Evolutionary conservation across 305 asterid genomes (phyloP).

Genomic region (Plantago lanceolata): DNA sequence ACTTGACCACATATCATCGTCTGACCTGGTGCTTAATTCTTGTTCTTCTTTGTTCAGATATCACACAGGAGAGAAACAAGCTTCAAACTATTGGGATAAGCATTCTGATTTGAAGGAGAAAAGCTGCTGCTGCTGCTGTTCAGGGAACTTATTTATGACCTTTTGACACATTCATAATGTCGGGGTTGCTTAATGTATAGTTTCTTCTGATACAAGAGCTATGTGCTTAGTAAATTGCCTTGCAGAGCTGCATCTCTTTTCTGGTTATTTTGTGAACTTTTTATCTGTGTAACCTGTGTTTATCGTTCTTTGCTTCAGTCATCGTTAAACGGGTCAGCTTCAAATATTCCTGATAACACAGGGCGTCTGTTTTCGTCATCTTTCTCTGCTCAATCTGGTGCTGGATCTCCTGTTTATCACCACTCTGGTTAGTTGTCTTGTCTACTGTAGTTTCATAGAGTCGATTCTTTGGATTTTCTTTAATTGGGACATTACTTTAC

Average conservation of each 20-base stretch:
- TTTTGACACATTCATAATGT: constrained; percentile 75
- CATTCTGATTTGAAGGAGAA: constrained; percentile 37
- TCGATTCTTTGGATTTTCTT: constrained; percentile 17
- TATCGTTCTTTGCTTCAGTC: constrained; percentile 54
- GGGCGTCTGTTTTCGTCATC: constrained; percentile 81
- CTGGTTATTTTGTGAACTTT: constrained; percentile 6
- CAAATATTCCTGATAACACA: constrained; percentile 81
- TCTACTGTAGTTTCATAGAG: constrained; percentile 6
- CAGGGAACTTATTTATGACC: constrained; percentile 58
- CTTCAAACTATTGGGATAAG: constrained; percentile 31
- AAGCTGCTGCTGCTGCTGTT: constrained; percentile 36
- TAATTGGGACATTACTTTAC: constrained; percentile 24
- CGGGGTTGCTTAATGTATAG: constrained; percentile 88
- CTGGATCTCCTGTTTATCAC: constrained; percentile 82
- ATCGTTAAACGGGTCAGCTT: constrained; percentile 72
- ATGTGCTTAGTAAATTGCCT: constrained; percentile 20
- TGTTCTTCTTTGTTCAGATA: constrained; percentile 34
- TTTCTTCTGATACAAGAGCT: constrained; percentile 28
- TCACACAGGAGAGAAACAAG: constrained; percentile 36
- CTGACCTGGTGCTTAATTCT: constrained; percentile 26
- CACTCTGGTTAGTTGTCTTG: constrained; percentile 63
- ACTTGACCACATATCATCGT: constrained; percentile 11
- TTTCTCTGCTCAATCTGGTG: constrained; percentile 89
- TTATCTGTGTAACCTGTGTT: constrained; percentile 20
- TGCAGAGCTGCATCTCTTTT: constrained; percentile 12